Base-by-base conservation (phyloP, 176 grass and related monocot species). In the Chloris gayana region DNA sequence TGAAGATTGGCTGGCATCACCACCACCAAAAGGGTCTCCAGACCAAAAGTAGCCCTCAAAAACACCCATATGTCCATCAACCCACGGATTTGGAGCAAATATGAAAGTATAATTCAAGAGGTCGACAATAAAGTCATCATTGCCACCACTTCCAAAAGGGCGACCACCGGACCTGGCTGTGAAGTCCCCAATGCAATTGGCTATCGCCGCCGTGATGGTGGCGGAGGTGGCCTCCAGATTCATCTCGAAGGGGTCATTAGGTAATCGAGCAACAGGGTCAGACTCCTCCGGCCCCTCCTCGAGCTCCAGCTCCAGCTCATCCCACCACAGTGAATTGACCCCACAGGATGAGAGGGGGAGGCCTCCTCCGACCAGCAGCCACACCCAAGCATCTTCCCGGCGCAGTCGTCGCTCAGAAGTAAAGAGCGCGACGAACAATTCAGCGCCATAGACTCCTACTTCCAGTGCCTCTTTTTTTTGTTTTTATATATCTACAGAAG, bases 181-280 rank as follows among this genome's bases (percentile, higher is more conserved):
- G 38, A 80, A 49, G 64, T 90, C 84, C 21, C 24, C 83, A 0
- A 89, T 78, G 85, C 76, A 89, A 64, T 70, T 83, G 37, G 88
- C 88, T 18, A 97, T 75, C 0, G 82, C 80, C 0, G 87, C 76
- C 1, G 72, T 90, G 45, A 87, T 59, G n/a, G 9, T 25, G 25
- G 25, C 24, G 5, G n/a, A 53, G 1, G 88, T 80, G 57, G 74
- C 83, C 79, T 84, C 73, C 56, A 93, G 42, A 37, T 93, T 86
- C 94, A 97, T 97, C 50, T 72, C 94, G 1, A 93, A 97, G n/a
- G 94, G 94, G 37, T 97, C 94, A 0, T 51, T 63, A 21, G 94
- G 94, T 70, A 97, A 79, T 56, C 75, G 78, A 50, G 82, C 68
- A 30, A 75, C 94, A 1, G 85, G 85, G 51, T 93, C 91, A 22